Base-by-base conservation (phyloP, 805 yeast species). In the Hanseniaspora nectarophila region DNA sequence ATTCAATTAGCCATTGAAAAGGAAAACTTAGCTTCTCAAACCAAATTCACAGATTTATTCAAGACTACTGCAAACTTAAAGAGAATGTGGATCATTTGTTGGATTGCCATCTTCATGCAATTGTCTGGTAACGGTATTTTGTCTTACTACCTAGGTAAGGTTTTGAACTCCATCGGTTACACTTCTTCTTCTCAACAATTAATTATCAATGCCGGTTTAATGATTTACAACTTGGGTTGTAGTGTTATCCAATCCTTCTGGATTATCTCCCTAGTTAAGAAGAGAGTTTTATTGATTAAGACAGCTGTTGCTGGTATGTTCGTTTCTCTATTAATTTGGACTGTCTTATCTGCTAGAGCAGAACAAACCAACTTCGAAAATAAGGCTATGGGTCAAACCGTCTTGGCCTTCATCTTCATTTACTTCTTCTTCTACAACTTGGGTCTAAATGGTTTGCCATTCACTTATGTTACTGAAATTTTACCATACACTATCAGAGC, bases 121-220 rank as follows among this genome's bases (percentile, higher is more conserved):
- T 58, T 72, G 37, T 71, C 76, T 13, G 80, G 80, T 58, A 74
- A 73, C 58, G 76, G 76, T 51, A 63, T 75, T 54, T 74, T 74
- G 24, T 70, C 76, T 1, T 75, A 74, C 66, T 75, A 75, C 61
- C 64, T 75, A 55, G 65, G 69, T 54, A 67, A 70, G 57, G 81
- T 78, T 13, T 68, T 77, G 56, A 60, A 64, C 54, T 70, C 77
- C 24, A 74, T 77, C 59, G 81, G 81, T 52, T 73, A 76, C 56
- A 73, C 74, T 45, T 68, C 66, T 13, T 63, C 68, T 21, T 63
- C 63, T 45, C 62, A 64, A 51, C 76, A 76, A 62, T 68, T 76
- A 53, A 60, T 71, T 46, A 70, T 75, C 59, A 76, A 76, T 60
- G 79, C 76, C 51, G 72, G 73, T 54, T 68, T 75, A 55, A 71